Percentiles rank a stretch among this genome's conserved stretches.
These are phyloP conservation scores for Metroxylon sagu DNA, from an alignment of 176 grass and related monocot species.

Conservation along the genomic window DNA sequence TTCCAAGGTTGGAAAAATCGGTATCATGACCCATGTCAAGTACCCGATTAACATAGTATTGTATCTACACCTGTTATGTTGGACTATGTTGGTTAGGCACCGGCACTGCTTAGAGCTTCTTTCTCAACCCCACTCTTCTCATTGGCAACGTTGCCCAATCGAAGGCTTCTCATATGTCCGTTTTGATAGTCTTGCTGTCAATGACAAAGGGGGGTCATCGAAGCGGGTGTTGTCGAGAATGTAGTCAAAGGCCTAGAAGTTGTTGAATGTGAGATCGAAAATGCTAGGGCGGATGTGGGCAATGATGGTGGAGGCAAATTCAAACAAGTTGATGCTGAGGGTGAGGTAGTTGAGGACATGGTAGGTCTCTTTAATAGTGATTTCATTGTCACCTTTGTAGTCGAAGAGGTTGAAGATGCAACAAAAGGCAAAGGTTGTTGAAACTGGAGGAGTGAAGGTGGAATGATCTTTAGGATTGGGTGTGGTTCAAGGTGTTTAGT, in stretches of 20 bases:
- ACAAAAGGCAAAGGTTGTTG: slow-evolving; percentile 13
- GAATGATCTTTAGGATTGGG: slow-evolving; percentile 10
- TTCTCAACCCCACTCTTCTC: slow-evolving; percentile 20
- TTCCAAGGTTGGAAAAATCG: too few relatives aligned
- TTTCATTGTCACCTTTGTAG: slow-evolving; percentile 14
- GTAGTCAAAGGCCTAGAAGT: slow-evolving; percentile 19
- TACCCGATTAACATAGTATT: too few relatives aligned
- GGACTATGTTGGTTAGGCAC: not conserved
- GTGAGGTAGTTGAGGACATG: slow-evolving; percentile 7
- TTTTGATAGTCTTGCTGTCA: not conserved
- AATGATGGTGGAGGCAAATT: not conserved
- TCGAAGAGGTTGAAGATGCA: slow-evolving; percentile 21
- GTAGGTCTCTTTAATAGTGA: not conserved
- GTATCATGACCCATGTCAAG: too few relatives aligned
- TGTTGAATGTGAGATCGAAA: slow-evolving; percentile 16
- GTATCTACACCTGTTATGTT: too few relatives aligned
- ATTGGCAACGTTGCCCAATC: slow-evolving; percentile 9
- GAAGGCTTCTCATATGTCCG: slow-evolving; percentile 28
- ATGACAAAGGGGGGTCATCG: not conserved
- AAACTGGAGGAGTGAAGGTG: slow-evolving; percentile 21
- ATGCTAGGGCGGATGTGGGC: slow-evolving; percentile 6
- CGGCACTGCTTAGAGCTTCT: slow-evolving; percentile 23
- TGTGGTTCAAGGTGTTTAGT: not conserved
- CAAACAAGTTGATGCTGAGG: not conserved
- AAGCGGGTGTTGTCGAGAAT: slow-evolving; percentile 3